Evolutionary conservation across 2,329 filamentous ascomycete genomes (phyloP).

Genomic region (Ilyonectria mors-panacis): DNA sequence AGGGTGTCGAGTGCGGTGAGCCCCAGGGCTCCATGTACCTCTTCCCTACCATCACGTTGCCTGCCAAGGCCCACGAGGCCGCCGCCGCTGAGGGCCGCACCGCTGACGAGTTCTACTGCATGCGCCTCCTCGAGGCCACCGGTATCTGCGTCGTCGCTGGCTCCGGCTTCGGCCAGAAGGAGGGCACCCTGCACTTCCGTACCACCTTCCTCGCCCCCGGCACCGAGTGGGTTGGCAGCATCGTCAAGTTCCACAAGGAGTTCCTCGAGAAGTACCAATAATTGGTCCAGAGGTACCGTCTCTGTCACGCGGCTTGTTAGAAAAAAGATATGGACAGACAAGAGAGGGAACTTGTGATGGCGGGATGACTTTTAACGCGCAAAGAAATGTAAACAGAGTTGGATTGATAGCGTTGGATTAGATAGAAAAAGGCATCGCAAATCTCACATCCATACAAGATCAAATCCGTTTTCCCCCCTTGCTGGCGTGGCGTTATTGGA

Average conservation of each 20-base stretch:
- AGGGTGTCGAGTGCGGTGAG: constrained; percentile 90
- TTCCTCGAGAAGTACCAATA: constrained; percentile 88
- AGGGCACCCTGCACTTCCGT: constrained; percentile 91
- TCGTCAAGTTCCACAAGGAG: constrained; percentile 90
- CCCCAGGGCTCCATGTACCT: constrained; percentile 99
- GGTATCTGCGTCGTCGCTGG: constrained; percentile 96
- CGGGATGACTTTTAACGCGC: constrained; percentile 11
- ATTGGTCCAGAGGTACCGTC: constrained; percentile 9
- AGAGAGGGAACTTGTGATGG: neutral
- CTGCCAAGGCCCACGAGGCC: constrained; percentile 81
- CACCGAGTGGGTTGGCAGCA: constrained; percentile 91
- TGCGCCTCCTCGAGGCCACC: constrained; percentile 91
- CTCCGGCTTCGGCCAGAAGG: constrained; percentile 93
- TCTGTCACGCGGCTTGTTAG: neutral
- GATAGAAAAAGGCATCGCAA: constrained; percentile 21
- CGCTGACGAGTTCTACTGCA: constrained; percentile 94
- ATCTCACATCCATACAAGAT: constrained; percentile 19
- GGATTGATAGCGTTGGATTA: constrained; percentile 23
- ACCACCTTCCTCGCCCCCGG: constrained; percentile 98
- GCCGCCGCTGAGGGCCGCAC: constrained; percentile 81
- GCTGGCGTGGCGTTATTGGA: neutral
- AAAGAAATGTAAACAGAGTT: constrained; percentile 18
- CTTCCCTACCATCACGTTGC: constrained; percentile 92
- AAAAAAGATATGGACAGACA: neutral
- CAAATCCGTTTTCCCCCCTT: neutral